A percentile compares a stretch with the other conserved stretches of the same genome.
Evolutionary conservation across 1,284 basidiomycete genomes (phyloP).

Genomic region (Ceratobasidium sp.): DNA sequence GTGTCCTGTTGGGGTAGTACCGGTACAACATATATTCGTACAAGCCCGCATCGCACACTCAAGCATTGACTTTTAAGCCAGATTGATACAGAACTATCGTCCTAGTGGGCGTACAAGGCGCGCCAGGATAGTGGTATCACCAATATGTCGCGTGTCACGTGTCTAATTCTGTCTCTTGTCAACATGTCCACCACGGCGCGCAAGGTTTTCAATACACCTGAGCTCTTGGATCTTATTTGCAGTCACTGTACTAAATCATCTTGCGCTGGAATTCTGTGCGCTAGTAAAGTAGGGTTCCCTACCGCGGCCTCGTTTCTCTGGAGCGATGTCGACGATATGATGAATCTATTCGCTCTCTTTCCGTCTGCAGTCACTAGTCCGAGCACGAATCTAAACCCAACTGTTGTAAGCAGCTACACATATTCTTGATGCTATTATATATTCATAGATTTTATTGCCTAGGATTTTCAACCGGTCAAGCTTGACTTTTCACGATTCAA

Average conservation of each 20-base stretch:
- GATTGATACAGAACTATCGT: no score
- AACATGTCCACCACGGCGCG: background rate
- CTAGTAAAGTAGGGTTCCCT: background rate
- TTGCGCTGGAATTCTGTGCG: background rate
- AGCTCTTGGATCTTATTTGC: background rate
- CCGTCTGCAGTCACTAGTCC: background rate
- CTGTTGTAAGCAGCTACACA: background rate
- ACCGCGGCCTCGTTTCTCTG: background rate
- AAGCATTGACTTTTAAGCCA: no score
- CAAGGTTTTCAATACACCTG: background rate
- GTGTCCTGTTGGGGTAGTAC: no score
- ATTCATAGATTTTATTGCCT: background rate
- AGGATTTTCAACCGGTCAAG: background rate
- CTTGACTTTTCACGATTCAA: background rate
- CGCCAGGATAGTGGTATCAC: no score
- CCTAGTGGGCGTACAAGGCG: no score
- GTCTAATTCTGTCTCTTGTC: background rate
- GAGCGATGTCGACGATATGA: background rate
- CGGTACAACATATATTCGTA: no score
- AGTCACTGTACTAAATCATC: background rate
- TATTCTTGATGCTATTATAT: no score
- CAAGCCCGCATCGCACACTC: no score
- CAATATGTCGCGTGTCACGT: background rate
- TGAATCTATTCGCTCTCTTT: background rate
- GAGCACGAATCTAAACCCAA: background rate